These are phyloP conservation scores for Trypanosoma conorhini DNA, from an alignment of 208 protist genomes.

Conservation along the genomic window DNA sequence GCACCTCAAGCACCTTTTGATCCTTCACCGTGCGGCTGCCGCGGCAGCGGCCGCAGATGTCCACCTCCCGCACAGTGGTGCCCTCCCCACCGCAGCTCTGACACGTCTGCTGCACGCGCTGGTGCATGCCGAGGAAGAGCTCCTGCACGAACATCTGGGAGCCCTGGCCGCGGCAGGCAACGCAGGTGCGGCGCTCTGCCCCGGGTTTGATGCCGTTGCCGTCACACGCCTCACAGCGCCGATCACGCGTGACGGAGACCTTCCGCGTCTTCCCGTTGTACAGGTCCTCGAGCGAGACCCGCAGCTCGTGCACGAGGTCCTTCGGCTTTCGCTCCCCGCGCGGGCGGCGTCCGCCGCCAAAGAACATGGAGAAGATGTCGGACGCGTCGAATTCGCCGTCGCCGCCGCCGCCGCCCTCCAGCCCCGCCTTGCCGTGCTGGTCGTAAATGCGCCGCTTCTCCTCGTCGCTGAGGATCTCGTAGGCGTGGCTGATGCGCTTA, in stretches of 20 bases:
- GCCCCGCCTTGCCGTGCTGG: slow-evolving; percentile 96
- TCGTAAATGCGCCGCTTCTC: slow-evolving; percentile 98
- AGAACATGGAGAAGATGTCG: slow-evolving; percentile 91
- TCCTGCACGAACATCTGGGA: slow-evolving; percentile 87
- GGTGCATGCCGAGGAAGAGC: slow-evolving; percentile 94
- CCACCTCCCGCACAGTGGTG: slow-evolving; percentile 58
- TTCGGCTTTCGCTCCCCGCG: slow-evolving; percentile 91
- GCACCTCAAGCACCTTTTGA: slow-evolving; percentile 94
- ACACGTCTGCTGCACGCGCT: slow-evolving; percentile 92
- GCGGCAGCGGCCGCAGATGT: slow-evolving; percentile 94
- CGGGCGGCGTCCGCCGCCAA: slow-evolving; percentile 71
- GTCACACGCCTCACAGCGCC: slow-evolving; percentile 69
- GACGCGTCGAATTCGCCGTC: slow-evolving; percentile 65
- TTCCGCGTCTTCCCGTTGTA: slow-evolving; percentile 96
- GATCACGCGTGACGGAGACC: slow-evolving; percentile 82
- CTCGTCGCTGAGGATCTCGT: slow-evolving; percentile 96
- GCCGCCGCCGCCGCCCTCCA: slow-evolving; percentile 83
- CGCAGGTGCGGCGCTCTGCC: slow-evolving; percentile 67
- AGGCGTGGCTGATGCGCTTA: slow-evolving; percentile 95
- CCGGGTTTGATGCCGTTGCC: slow-evolving; percentile 61
- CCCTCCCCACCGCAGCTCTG: slow-evolving; percentile 91
- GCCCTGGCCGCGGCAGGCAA: slow-evolving; percentile 91
- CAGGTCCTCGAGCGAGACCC: slow-evolving; percentile 95
- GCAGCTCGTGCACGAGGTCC: slow-evolving; percentile 92
- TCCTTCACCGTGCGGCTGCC: slow-evolving; percentile 92